Evolutionary conservation across 495 filamentous ascomycete species (phyloP), one percentile per base, ranked within the genome.

Genomic region (Diplogelasinospora grovesii): DNA sequence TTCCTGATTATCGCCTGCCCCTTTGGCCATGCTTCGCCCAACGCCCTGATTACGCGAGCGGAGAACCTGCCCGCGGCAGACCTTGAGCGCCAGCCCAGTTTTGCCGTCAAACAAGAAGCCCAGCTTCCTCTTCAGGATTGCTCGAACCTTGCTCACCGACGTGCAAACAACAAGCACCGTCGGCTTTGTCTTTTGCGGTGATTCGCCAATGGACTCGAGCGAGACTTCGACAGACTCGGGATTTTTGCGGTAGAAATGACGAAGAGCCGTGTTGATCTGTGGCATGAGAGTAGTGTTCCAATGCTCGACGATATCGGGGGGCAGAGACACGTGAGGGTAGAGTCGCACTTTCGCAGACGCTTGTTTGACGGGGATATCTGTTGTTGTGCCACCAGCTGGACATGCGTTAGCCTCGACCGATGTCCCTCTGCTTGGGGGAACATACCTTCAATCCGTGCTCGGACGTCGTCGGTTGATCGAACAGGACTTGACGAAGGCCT

Each of bases 131-230:
- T 83, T 82, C 21, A 89, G 42, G 3, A 83, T 83, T 8, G 77
- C 75, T 22, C 79, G 65, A 30, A 86, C 82, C 50, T 81, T 84
- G 42, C 74, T 72, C 3, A 83, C 81, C 15, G 81, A 86, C 0
- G 72, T 77, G 49, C 84, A 89, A 11, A 83, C 75, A 10, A 89
- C 80, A n/a, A 83, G 74, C 2, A 87, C 81, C 0, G 84, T 88
- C 5, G 83, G 84, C 45, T 73, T 77, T 5, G 81, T 81, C 10
- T 69, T 71, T 35, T 82, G 74, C 2, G 73, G 57, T 0, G 74
- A 73, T 34, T 85, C 81, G 37, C 84, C 84, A 22, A 85, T 78
- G 54, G 83, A 84, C 57, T 85, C 82, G 10, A 87, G 69, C 16
- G 76, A 81, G 10, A 83, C 82, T 41, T 83, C 79, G 16, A 84